Base-by-base conservation (phyloP, 345 rosid species). In the Citrus cavaleriei region DNA sequence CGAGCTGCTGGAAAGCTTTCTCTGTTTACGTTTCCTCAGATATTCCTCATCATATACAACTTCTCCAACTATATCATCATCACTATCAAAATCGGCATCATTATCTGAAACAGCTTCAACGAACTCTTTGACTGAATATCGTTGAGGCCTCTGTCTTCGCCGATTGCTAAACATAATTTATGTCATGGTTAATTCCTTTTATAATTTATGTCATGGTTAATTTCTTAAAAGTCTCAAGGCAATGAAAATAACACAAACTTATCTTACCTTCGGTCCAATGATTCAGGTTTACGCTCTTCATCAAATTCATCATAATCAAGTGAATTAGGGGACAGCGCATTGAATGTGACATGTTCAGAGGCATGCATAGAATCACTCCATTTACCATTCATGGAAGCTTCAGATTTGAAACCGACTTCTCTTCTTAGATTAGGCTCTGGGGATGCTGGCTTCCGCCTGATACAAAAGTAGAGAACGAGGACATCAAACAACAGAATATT, bases 41-140 rank as follows among this genome's bases (percentile, higher is more conserved):
- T 97, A 97, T 83, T 94, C 99, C 65, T 97, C 99, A 79, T 97
- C 98, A 82, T 97, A 97, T 25, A 97, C 87, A 49, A 97, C 99
- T 89, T 97, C 99, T 69, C 99, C 99, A 83, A 91, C 98, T 81
- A 97, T 97, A 80, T 97, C 99, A 88, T 97, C 99, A 74, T 97
- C 99, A 78, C 93, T 97, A 80, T 89, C 95, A 79, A 83, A 92
- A 75, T 90, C 94, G 22, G 89, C 95, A 24, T 96, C 99, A 63
- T 89, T 88, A 78, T 94, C 99, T 76, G 98, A 97, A 70, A 93
- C 84, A 60, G 93, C 95, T 87, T 93, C 97, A 81, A 93, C 92
- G 46, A 77, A 97, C 32, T 94, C 99, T 68, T 80, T 88, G 6
- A 85, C 95, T 0, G 97, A 93, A 87, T 97, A 97, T 70, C 98